Evolutionary conservation across 345 rosid species (phyloP).

Genomic region (Eucalyptus cloeziana): DNA sequence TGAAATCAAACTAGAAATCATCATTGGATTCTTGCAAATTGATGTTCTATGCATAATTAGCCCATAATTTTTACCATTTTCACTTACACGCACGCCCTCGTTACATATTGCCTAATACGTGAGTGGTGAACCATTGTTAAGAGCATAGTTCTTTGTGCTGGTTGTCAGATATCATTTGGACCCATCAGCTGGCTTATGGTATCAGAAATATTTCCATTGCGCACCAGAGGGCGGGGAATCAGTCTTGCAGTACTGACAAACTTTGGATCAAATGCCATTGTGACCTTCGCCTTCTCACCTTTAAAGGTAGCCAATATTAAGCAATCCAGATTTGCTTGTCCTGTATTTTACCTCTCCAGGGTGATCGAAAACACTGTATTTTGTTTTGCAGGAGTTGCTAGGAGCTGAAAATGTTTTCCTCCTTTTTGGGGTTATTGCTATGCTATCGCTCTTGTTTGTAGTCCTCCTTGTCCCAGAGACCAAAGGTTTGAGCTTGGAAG

Average conservation of each 20-base stretch:
- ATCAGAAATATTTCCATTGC: constrained; percentile 86
- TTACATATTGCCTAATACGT: not conserved
- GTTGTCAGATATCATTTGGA: constrained; percentile 76
- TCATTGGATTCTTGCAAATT: not conserved
- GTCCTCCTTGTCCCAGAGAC: constrained; percentile 73
- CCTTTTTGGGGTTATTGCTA: constrained; percentile 69
- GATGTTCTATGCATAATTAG: not conserved
- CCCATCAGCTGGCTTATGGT: constrained; percentile 99
- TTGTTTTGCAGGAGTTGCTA: constrained; percentile 54
- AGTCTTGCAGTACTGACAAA: constrained; percentile 89
- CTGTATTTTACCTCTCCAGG: not conserved
- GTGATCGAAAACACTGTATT: not conserved
- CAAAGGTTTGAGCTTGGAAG: constrained; percentile 94
- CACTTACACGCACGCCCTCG: not conserved
- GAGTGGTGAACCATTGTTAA: not conserved
- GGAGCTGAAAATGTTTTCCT: constrained; percentile 91
- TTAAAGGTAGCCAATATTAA: constrained; percentile 40
- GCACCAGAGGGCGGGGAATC: constrained; percentile 84
- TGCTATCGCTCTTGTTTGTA: constrained; percentile 52
- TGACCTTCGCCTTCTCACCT: constrained; percentile 93
- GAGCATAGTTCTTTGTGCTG: not conserved
- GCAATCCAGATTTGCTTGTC: not conserved
- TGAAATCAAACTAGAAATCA: not conserved
- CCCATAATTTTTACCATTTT: not conserved
- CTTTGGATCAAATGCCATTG: constrained; percentile 93